Base-by-base conservation (phyloP, 2,329 filamentous ascomycete species). In the Hymenotorrendiella dingleyae region DNA sequence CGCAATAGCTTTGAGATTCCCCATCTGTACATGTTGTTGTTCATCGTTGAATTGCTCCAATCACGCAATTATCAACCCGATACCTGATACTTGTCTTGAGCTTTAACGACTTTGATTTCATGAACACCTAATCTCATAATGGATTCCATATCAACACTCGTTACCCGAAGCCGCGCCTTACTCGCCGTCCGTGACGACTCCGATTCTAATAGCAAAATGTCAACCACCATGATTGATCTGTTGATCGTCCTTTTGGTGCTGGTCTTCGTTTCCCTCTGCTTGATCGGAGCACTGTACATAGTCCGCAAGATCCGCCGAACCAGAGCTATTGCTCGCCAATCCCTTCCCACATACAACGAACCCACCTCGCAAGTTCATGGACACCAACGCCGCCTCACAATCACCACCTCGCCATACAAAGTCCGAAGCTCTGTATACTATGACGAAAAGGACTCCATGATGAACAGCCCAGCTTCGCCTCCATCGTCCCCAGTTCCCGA, bases 401-500 rank as follows among this genome's bases (percentile, higher is more conserved):
- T 66, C 34, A 61, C 72, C 12, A 60, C 65, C 2, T 29, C 38
- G 24, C 64, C 66, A 10, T 65, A 68, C 46, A 60, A 64, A 49
- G 69, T 71, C 58, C 80, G 78, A 62, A 78, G 80, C 42, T 86
- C 86, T 48, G 74, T 93, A 53, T 76, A 88, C 48, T 78, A 93
- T 57, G 85, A 88, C 63, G 80, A 85, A 57, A 82, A 87, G 64
- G 88, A 93, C 66, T 80, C 83, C 61, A 80, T 80, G 52, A 81
- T 94, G 67, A 79, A 81, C 52, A 86, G 86, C 66, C 84, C 86
- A 23, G 72, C 76, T 47, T 84, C 80, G 50, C 83, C 87, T 12
- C 86, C 90, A 17, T 71, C 84, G 56, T 86, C 84, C 34, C 83
- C 85, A n/a, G 76, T 97, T 21, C 93, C 93, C 16, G 86, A 97